Base-by-base conservation (phyloP, 1,284 basidiomycete genomes). In the Anthracocystis panici-leucophaei region DNA sequence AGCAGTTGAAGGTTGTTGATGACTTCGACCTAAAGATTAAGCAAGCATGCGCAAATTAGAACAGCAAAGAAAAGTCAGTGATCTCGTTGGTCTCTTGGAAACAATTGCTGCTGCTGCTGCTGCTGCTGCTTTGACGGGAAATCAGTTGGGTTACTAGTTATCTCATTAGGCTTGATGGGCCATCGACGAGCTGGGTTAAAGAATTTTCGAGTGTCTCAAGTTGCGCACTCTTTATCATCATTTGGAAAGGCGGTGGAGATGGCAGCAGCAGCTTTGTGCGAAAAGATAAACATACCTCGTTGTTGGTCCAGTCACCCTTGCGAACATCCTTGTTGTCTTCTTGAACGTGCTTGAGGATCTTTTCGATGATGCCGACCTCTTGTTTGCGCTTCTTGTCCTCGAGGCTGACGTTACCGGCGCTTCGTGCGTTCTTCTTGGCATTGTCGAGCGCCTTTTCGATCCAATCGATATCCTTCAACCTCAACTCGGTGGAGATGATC, bases 391-490 rank as follows among this genome's bases (percentile, higher is more conserved):
- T 94, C 87, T 93, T 97, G 87, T 97, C 96, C 1, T 94, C 95
- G 78, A 99, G 88, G 83, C 91, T 92, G 64, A 87, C 90, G 83
- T 88, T 93, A 12, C 93, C 93, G 9, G 81, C 81, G 20, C 73
- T 77, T 0, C 82, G 62, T 9, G 79, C 81, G 38, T 71, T 75
- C 72, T 83, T 84, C 56, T 75, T 75, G 7, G 79, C 50, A 20
- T 67, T 87, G 0, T 98, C 96, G 38, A 97, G 86, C 55, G 91
- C 88, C 88, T 98, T 98, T 87, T 98, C 93, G 14, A 94, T 91
- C 97, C 97, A 99, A 84, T 99, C 97, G 76, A 97, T 97, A 86
- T 99, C 97, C 88, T 99, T 99, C 61, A 99, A 87, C 53, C 95
- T 89, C 57, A 85, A 77, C 67, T 85, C 83, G 35, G 91, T 97